Evolutionary conservation across 2,329 filamentous ascomycete species (phyloP).

Genomic region (Tolypocladium guangdongense): DNA sequence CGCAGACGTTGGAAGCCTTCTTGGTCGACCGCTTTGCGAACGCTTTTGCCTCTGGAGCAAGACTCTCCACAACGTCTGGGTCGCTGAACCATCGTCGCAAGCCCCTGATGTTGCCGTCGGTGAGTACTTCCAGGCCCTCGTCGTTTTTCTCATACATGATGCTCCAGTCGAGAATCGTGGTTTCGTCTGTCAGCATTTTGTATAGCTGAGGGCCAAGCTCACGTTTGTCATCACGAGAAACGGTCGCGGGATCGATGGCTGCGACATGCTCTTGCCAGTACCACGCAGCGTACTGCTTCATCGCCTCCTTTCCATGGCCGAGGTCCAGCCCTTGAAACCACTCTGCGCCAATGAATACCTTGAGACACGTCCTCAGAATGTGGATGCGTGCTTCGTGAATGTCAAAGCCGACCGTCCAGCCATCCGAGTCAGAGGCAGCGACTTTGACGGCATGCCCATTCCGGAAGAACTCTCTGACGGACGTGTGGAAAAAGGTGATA

Average conservation of each 20-base stretch:
- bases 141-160: conserved; percentile 28
- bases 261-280: conserved; percentile 33
- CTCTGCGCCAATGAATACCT: conserved; percentile 23
- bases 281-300: conserved; percentile 30
- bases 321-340: conserved; percentile 19
- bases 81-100: conserved; percentile 26
- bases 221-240: conserved; percentile 18
- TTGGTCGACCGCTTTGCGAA: conserved; percentile 18
- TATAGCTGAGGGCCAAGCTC: conserved; percentile 21
- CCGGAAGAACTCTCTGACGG: conserved; percentile 27
- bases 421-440: conserved; percentile 2
- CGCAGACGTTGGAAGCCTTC: conserved; percentile 20
- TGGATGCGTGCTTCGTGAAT: conserved; percentile 22
- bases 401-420: conserved; percentile 22
- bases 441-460: conserved; percentile 15
- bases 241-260: conserved; percentile 17
- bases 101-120: conserved; percentile 24
- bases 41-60: conserved; percentile 15
- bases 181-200: conserved; percentile 25
- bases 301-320: conserved; percentile 15
- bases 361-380: conserved; percentile 26
- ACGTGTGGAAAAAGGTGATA: conserved; percentile 29
- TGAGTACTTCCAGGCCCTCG: conserved; percentile 30
- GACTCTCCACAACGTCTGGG: conserved; percentile 16
- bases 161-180: conserved; percentile 27